A percentile compares a stretch with the other conserved stretches of the same genome.
These are phyloP conservation scores for Ganoderma leucocontextum DNA, from an alignment of 1,284 basidiomycete species.

Conservation along the genomic window DNA sequence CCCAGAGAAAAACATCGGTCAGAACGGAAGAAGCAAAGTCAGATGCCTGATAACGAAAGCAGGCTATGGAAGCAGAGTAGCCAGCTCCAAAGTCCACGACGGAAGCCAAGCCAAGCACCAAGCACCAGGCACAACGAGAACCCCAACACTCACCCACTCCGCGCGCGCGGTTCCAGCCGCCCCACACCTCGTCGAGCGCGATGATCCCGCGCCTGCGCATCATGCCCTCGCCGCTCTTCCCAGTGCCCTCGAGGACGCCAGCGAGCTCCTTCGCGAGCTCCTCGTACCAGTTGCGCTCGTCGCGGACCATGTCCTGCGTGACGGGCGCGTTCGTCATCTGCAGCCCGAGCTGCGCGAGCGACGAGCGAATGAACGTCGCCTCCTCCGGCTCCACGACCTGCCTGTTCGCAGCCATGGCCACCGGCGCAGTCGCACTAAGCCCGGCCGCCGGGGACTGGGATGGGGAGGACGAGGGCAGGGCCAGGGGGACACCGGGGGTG, in stretches of 20 bases:
- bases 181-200: conserved; percentile 96
- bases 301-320: conserved; percentile 89
- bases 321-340: conserved; percentile 81
- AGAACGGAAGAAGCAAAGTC: not conserved
- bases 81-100: not conserved
- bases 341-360: conserved; percentile 89
- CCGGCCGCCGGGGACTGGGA: conserved; percentile 19
- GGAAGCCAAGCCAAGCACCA: too few relatives aligned
- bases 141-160: conserved; percentile 78
- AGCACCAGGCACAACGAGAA: not conserved
- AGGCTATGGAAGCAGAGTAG: not conserved
- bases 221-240: conserved; percentile 54
- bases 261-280: conserved; percentile 89
- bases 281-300: conserved; percentile 83
- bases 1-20: not conserved
- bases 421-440: not conserved
- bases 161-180: conserved; percentile 94
- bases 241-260: conserved; percentile 68
- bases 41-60: not conserved
- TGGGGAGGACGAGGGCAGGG: conserved; percentile 13
- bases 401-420: not conserved
- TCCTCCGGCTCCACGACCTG: conserved; percentile 70
- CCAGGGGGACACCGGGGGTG: conserved; percentile 21
- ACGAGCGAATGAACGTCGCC: conserved; percentile 87
- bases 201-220: conserved; percentile 82